Evolutionary conservation across 495 filamentous ascomycete genomes (phyloP), one percentile per base, ranked within the genome.

Genomic region (Ascobolus immersus): DNA sequence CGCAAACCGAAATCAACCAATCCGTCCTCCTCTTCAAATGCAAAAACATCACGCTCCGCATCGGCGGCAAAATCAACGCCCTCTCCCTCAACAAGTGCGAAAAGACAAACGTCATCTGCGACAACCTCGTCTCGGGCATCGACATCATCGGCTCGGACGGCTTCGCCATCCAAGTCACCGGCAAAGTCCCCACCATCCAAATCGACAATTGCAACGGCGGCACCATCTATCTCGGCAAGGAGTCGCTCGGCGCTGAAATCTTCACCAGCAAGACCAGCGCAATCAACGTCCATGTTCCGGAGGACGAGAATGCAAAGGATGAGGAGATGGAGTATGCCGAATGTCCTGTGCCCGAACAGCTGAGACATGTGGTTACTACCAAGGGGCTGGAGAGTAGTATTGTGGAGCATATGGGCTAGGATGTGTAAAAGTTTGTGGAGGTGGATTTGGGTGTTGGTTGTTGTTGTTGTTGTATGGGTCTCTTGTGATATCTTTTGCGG

Each of bases 131-230:
- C 27, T 84, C 75, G 33, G 73, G 71, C 21, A 68, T 99, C 33
- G 86, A 94, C 44, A 73, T 84, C 28, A 82, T 99, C 62, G 92
- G 91, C 58, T 79, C 69, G 35, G 65, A 75, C 36, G 82, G 79
- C 44, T 92, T 99, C 49, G 80, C 79, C 21, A 57, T 94, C 13
- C 82, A 94, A 55, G 73, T 94, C 20, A 53, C 81, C 26, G 81
- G 77, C 33, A 64, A 58, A 5, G 62, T 89, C 17, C 86, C 89
- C 9, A 93, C 81, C 14, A 54, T 94, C 34, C 55, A 93, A 33
- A 55, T 96, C 31, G 89, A 96, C 51, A 78, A 92, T 56, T 73
- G 93, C 32, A 86, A 96, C 49, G 74, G 79, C 36, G 86, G 78
- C 13, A 67, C 69, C 25, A 52, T 94, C 35, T 94, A 90, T 54